phyloP scores from a whole-genome alignment of 345 rosid genomes.

The Populus davidiana region DNA sequence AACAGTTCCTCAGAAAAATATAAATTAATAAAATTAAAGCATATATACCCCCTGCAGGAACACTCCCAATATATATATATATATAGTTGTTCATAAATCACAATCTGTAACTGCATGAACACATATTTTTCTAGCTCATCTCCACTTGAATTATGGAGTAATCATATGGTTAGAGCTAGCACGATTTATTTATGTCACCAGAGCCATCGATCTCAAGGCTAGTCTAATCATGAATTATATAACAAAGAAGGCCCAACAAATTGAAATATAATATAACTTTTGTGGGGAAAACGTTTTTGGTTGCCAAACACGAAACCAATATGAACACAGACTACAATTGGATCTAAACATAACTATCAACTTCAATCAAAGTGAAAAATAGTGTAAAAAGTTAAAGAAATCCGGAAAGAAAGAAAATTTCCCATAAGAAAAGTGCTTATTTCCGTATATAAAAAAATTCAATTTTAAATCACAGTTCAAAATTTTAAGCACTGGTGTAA shows the following conservation, averaged over 20 bases:
- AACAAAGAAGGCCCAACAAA: too few relatives aligned
- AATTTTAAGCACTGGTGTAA: not conserved
- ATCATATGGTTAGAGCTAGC: not conserved
- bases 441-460: not conserved
- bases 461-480: not conserved
- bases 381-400: not conserved
- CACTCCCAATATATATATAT: not conserved
- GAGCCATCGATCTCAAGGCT: not conserved
- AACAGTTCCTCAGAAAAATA: not conserved
- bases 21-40: not conserved
- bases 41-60: not conserved
- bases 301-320: not conserved
- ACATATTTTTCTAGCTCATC: not conserved
- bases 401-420: constrained; percentile 13
- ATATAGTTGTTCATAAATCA: not conserved
- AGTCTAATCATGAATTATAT: too few relatives aligned
- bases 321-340: constrained; percentile 1
- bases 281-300: not conserved
- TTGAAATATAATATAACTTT: too few relatives aligned
- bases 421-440: not conserved
- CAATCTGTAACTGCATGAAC: not conserved
- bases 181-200: not conserved
- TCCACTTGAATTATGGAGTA: not conserved
- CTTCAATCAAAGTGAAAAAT: not conserved
- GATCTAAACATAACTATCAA: not conserved